A percentile compares a stretch with the other conserved stretches of the same genome.
Conservation (phyloP, 306 rosid genomes). For the Trifolium repens region DNA sequence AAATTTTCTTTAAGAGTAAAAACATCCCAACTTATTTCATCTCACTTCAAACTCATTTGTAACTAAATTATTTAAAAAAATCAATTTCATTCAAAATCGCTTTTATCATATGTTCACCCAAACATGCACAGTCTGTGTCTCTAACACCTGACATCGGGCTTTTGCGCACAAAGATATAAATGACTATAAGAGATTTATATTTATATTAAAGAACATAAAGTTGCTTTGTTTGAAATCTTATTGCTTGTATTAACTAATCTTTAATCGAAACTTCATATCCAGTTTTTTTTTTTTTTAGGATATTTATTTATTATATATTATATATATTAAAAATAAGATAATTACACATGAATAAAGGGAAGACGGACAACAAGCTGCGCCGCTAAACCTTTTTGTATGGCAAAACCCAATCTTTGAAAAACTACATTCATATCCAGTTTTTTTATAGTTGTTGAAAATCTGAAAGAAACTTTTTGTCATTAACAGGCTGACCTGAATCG, state of each 20-base stretch:
- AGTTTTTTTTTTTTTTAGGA: too few relatives aligned
- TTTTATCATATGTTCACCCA: not conserved
- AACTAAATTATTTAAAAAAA: not conserved
- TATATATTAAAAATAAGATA: too few relatives aligned
- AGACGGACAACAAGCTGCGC: too few relatives aligned
- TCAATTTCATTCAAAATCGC: not conserved
- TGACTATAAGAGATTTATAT: conserved; percentile 20
- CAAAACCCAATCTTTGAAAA: too few relatives aligned
- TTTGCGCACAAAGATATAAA: not conserved
- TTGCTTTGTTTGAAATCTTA: conserved; percentile 10
- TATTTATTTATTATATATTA: too few relatives aligned
- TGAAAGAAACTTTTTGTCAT: conserved; percentile 36
- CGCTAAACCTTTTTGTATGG: too few relatives aligned
- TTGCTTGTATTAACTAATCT: not conserved
- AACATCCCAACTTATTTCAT: not conserved
- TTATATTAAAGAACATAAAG: conserved; percentile 10
- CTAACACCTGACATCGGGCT: conserved; percentile 13
- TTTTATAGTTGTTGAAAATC: conserved; percentile 32
- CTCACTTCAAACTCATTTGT: conserved; percentile 10
- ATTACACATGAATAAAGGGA: too few relatives aligned
- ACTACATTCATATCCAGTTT: conserved; percentile 19
- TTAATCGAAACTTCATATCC: conserved; percentile 9
- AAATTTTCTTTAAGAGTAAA: conserved; percentile 2
- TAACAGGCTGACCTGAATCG: conserved; percentile 84
- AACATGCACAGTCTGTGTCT: not conserved